phyloP scores from a whole-genome alignment of 768 basidiomycete genomes.

The Lentinula raphanica region DNA sequence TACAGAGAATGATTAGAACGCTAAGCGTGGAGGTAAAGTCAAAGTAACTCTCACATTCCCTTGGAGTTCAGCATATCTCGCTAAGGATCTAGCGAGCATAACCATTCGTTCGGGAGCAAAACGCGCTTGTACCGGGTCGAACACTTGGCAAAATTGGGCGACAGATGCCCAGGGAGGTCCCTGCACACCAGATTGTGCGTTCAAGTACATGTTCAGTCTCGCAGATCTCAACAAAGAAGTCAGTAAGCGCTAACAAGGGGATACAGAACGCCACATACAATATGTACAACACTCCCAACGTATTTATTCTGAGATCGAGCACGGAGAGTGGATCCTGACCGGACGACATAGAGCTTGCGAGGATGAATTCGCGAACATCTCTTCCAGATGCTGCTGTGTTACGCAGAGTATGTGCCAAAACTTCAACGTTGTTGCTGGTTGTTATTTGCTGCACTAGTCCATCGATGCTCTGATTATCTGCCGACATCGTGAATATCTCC shows the following conservation, averaged over 20 bases:
- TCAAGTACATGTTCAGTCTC: constrained; percentile 1
- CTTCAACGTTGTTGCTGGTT: constrained; percentile 27
- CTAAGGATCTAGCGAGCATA: constrained; percentile 59
- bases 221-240: constrained; percentile 6
- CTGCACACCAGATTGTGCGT: constrained; percentile 9
- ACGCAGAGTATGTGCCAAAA: constrained; percentile 41
- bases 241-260: neutral
- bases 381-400: constrained; percentile 34
- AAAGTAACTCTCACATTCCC: constrained; percentile 44
- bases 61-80: constrained; percentile 38
- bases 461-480: constrained; percentile 27
- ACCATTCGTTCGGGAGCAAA: constrained; percentile 54
- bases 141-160: constrained; percentile 54
- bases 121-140: constrained; percentile 59
- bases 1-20: constrained; percentile 7
- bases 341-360: constrained; percentile 46
- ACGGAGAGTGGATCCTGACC: constrained; percentile 67
- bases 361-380: constrained; percentile 53
- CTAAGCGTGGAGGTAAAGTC: neutral
- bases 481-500: constrained; percentile 17
- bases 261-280: constrained; percentile 43
- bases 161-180: constrained; percentile 41
- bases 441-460: constrained; percentile 43
- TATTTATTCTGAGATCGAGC: constrained; percentile 50
- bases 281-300: constrained; percentile 66